phyloP scores from a whole-genome alignment of 495 filamentous ascomycete species.

The Usnea hakonensis region DNA sequence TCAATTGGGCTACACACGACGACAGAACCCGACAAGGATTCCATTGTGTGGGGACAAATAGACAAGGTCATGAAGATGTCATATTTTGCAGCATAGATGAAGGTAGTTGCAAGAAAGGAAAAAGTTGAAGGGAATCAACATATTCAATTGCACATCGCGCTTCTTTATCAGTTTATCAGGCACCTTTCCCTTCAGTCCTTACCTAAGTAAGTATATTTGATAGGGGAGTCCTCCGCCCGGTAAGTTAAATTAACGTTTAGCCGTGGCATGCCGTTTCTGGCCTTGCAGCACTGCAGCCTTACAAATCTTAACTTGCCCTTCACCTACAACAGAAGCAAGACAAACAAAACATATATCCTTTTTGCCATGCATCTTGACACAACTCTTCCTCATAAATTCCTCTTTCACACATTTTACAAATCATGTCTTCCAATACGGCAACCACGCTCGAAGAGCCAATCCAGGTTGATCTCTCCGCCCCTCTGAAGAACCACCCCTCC shows the following conservation, averaged over 20 bases:
- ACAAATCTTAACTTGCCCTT: background rate
- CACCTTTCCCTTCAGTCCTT: no score
- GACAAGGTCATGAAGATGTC: no score
- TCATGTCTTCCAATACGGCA: slow-evolving; percentile 7
- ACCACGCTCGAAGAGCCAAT: slow-evolving; percentile 65
- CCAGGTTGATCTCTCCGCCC: slow-evolving; percentile 57
- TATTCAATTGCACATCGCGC: background rate
- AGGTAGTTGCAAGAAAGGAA: no score
- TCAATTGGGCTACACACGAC: background rate
- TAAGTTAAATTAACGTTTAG: no score
- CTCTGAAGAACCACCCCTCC: slow-evolving; percentile 62
- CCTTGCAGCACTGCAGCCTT: slow-evolving; percentile 6
- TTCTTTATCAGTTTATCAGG: no score
- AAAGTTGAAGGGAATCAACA: no score
- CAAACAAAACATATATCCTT: background rate
- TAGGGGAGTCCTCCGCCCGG: background rate
- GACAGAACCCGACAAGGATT: no score
- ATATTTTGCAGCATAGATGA: no score
- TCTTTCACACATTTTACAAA: background rate
- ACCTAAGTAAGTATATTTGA: no score
- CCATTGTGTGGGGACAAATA: background rate
- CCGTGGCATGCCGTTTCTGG: no score
- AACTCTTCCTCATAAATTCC: background rate
- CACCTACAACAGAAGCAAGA: background rate
- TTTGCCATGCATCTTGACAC: slow-evolving; percentile 11